Evolutionary conservation across 169 alveolate genomes (phyloP).

Genomic region (Eimeria praecox): DNA sequence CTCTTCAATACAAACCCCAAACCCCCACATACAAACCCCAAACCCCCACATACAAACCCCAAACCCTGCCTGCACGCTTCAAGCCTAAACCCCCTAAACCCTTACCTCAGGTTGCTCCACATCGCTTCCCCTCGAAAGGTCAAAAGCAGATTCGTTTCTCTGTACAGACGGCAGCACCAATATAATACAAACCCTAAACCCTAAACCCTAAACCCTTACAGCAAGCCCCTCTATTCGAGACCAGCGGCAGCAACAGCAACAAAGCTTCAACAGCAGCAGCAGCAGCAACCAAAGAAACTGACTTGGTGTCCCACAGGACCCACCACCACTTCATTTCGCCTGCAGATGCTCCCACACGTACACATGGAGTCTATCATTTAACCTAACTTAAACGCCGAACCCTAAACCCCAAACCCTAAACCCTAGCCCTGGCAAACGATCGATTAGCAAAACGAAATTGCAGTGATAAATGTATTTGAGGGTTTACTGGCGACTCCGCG

Average conservation of each 20-base stretch:
- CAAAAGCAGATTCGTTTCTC: slow-evolving; percentile 40
- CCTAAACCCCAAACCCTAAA: slow-evolving; percentile 2
- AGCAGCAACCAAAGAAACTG: slow-evolving; percentile 20
- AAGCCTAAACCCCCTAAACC: slow-evolving; percentile 11
- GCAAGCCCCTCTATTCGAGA: neutral
- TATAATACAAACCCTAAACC: too few relatives aligned
- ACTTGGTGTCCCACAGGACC: slow-evolving; percentile 53
- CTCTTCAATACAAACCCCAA: neutral
- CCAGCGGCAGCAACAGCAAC: slow-evolving; percentile 27
- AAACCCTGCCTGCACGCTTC: neutral
- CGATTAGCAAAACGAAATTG: too few relatives aligned
- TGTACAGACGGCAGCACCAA: neutral
- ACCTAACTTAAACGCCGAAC: neutral
- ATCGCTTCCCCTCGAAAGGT: slow-evolving; percentile 23
- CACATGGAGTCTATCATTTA: neutral
- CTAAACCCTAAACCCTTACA: neutral
- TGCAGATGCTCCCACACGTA: neutral
- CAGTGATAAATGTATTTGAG: neutral
- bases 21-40: neutral
- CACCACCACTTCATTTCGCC: slow-evolving; percentile 63
- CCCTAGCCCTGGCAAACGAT: neutral
- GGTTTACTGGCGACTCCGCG: slow-evolving; percentile 63
- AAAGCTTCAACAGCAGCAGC: neutral
- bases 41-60: neutral
- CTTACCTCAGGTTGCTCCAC: slow-evolving; percentile 50